Base-by-base conservation (phyloP, 2,329 filamentous ascomycete genomes). In the Cryphonectria naterciae region DNA sequence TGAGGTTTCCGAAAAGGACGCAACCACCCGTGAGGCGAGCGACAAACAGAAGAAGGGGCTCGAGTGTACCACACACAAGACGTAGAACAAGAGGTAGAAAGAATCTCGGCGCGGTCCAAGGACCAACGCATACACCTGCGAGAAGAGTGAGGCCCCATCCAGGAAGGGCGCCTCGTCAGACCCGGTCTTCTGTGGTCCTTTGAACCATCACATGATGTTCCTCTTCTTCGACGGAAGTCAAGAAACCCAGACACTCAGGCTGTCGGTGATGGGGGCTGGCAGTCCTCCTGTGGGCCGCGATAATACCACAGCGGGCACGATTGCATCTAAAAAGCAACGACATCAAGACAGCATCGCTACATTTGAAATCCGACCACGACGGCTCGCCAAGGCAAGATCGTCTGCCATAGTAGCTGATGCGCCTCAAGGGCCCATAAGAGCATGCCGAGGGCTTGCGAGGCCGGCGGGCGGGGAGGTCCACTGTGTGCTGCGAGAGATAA, bases 291-390 rank as follows among this genome's bases (percentile, higher is more conserved):
- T 43, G 61, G 41, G 61, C n/a, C 37, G 41, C 35, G 15, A 37
- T 39, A 4, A 35, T 43, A 39, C 17, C 35, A n/a, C 35, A 63
- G 35, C 37, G 37, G 35, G 35, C 35, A 5, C 19, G 22, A 63
- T 7, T 39, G 61, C 61, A 46, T 64, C n/a, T 64, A 43, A 46
- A 64, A 28, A 25, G 19, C 39, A 28, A 25, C 39, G 41, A 39
- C 61, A 43, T 25, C 60, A 39, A 46, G 61, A 39, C 39, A 64
- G 61, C 37, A 28, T 39, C 61, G 22, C 61, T 64, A 64, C 61
- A 64, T 64, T 64, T 64, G 61, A 41, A 64, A 46, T 64, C 61
- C 61, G 61, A 64, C 19, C 39, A 39, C 13, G 39, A 28, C n/a
- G 37, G 25, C 41, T 13, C 25, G 37, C n/a, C 41, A 32, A 25